phyloP scores from a whole-genome alignment of 345 rosid genomes.

The Aegle marmelos region DNA sequence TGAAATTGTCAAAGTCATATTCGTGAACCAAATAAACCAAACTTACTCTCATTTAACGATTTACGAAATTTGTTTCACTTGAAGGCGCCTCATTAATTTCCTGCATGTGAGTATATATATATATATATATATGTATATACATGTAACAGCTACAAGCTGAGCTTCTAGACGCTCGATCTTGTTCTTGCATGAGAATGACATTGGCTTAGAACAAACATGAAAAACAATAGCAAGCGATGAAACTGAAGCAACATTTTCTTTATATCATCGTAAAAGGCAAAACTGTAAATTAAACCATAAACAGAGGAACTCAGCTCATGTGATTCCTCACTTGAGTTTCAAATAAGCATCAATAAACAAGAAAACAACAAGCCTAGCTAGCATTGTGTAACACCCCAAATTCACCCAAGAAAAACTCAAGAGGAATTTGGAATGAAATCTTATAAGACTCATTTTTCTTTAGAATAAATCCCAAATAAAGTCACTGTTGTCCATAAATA shows the following conservation, averaged over 20 bases:
- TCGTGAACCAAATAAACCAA: slow-evolving; percentile 14
- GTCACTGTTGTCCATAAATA: no score
- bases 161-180: no score
- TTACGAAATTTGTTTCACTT: no score
- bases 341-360: not conserved
- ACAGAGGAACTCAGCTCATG: not conserved
- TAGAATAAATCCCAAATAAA: no score
- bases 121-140: no score
- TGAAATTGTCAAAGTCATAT: not conserved
- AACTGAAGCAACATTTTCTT: not conserved
- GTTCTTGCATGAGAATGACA: not conserved
- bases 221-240: not conserved
- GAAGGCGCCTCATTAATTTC: no score
- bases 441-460: no score
- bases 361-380: not conserved
- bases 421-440: no score
- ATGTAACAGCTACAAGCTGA: no score
- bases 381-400: no score
- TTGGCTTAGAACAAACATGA: not conserved
- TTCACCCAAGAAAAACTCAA: no score
- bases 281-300: not conserved
- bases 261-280: not conserved
- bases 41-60: not conserved
- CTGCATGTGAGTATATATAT: no score
- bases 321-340: not conserved